Percentiles rank a stretch among this genome's conserved stretches.
Conservation (phyloP, 169 alveolate genomes). For the Amoebophrya sp. region DNA sequence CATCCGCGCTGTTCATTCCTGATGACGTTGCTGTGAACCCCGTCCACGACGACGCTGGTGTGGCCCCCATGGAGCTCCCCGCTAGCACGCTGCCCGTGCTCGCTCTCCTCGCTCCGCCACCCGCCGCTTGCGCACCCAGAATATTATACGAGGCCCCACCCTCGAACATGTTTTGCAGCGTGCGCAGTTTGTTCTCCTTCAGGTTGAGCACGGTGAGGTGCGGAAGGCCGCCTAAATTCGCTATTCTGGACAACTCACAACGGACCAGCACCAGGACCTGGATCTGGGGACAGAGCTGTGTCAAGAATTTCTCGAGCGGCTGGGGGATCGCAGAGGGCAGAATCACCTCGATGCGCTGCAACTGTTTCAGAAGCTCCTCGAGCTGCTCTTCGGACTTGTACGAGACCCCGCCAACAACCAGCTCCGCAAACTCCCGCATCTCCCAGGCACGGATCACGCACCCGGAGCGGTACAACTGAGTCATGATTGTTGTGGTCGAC, state of each 20-base stretch:
- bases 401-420: no score
- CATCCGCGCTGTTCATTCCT: no score
- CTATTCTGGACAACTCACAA: background rate
- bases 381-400: background rate
- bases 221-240: background rate
- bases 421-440: background rate
- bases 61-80: no score
- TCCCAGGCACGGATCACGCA: background rate
- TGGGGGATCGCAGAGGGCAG: background rate
- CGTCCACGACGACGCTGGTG: no score
- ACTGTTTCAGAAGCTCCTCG: background rate
- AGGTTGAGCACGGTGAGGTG: background rate
- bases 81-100: no score
- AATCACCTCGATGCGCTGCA: background rate
- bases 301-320: background rate
- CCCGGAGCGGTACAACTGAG: no score
- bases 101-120: no score
- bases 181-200: background rate
- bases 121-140: no score
- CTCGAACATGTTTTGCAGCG: no score
- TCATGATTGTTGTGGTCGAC: no score
- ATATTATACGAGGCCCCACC: no score
- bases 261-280: background rate
- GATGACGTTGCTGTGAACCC: no score
- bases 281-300: background rate